Conservation (phyloP, 2,329 filamentous ascomycete species). For the Penicillium glabrum region DNA sequence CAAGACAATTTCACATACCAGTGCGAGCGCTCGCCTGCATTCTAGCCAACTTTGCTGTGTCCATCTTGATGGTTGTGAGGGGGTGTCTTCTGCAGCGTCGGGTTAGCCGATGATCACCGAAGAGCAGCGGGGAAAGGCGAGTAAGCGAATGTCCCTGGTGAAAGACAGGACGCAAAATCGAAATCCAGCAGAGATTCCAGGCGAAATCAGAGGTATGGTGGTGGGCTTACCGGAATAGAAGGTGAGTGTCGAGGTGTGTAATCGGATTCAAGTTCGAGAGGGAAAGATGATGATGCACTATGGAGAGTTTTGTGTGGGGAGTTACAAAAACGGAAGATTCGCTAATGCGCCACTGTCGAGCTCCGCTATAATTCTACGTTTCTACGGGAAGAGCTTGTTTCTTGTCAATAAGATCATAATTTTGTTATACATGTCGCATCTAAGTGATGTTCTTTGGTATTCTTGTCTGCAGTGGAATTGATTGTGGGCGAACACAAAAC, state of each 20-base stretch:
- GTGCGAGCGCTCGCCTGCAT: slow-evolving; percentile 68
- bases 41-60: slow-evolving; percentile 65
- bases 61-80: slow-evolving; percentile 53
- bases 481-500: slow-evolving; percentile 23
- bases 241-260: background rate
- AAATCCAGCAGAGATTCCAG: background rate
- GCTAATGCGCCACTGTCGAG: slow-evolving; percentile 20
- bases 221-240: background rate
- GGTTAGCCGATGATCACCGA: slow-evolving; percentile 18
- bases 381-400: background rate
- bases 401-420: background rate
- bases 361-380: background rate
- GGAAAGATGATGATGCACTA: slow-evolving; percentile 7
- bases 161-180: background rate
- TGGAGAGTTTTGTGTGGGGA: slow-evolving; percentile 29
- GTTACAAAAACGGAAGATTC: slow-evolving; percentile 21
- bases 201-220: background rate
- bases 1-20: slow-evolving; percentile 51
- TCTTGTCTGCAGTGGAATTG: background rate
- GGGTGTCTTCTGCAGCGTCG: slow-evolving; percentile 16
- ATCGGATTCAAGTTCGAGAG: background rate
- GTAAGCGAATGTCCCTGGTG: background rate
- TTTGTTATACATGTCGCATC: background rate
- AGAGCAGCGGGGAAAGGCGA: background rate
- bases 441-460: background rate